Conservation (phyloP, 441 rosid genomes). For the Melastoma candidum region DNA sequence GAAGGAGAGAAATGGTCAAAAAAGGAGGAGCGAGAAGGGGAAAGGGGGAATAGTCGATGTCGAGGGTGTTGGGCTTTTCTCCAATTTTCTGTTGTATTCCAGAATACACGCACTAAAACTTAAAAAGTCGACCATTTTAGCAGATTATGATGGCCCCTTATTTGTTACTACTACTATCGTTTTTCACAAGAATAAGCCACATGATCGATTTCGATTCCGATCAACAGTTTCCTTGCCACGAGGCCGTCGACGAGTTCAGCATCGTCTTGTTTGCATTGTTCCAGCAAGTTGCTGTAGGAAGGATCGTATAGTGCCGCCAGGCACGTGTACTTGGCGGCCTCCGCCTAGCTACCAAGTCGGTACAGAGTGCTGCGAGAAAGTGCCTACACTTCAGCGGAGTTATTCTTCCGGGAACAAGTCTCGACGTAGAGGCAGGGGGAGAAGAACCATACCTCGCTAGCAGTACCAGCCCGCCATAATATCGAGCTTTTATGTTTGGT, state of each 20-base stretch:
- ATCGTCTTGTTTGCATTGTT: constrained; percentile 52
- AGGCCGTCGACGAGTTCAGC: constrained; percentile 39
- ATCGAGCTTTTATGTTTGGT: constrained; percentile 58
- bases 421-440: too few relatives aligned
- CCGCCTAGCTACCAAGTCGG: constrained; percentile 53
- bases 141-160: too few relatives aligned
- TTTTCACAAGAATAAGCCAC: too few relatives aligned
- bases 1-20: too few relatives aligned
- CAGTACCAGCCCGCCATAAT: constrained; percentile 55
- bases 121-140: too few relatives aligned
- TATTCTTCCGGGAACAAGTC: too few relatives aligned
- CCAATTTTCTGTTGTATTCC: too few relatives aligned
- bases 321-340: constrained; percentile 58
- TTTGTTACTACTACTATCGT: too few relatives aligned
- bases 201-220: not conserved
- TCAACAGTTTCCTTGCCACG: constrained; percentile 55
- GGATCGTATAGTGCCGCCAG: constrained; percentile 66
- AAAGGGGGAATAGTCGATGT: too few relatives aligned
- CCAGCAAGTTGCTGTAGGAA: constrained; percentile 31
- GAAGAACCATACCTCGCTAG: constrained; percentile 52
- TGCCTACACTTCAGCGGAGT: not conserved
- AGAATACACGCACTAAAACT: too few relatives aligned
- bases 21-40: too few relatives aligned
- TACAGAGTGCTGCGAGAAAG: constrained; percentile 39
- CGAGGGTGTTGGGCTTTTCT: too few relatives aligned